These are phyloP conservation scores for Dactylis glomerata DNA, from an alignment of 176 grass and related monocot species.

Conservation along the genomic window DNA sequence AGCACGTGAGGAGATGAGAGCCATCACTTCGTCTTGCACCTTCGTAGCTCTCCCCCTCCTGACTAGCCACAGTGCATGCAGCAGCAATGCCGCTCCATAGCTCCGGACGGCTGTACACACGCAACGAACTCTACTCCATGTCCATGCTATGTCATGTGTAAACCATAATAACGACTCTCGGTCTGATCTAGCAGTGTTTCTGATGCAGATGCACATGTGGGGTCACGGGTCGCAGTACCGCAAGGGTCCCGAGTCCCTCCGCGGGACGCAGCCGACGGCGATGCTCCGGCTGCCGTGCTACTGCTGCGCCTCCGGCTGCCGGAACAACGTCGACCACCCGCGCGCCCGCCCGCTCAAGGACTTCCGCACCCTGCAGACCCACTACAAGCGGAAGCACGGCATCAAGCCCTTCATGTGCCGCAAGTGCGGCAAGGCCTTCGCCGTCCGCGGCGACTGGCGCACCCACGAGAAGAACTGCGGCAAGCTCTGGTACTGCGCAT, in stretches of 20 bases:
- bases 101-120: background rate
- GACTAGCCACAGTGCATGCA: slow-evolving; percentile 14
- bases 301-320: slow-evolving; percentile 82
- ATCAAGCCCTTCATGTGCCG: slow-evolving; percentile 99
- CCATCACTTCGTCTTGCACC: slow-evolving; percentile 37
- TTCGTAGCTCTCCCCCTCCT: slow-evolving; percentile 5
- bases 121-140: slow-evolving; percentile 4
- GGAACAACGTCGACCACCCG: slow-evolving; percentile 86
- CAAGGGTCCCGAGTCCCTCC: slow-evolving; percentile 72
- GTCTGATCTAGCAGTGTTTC: background rate
- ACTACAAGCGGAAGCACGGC: slow-evolving; percentile 89
- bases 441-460: slow-evolving; percentile 89
- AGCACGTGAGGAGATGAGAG: slow-evolving; percentile 36
- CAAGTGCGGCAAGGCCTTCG: slow-evolving; percentile 92
- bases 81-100: background rate
- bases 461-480: slow-evolving; percentile 97
- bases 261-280: slow-evolving; percentile 77
- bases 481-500: slow-evolving; percentile 93
- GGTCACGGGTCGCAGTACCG: slow-evolving; percentile 85
- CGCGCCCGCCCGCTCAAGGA: slow-evolving; percentile 76
- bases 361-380: slow-evolving; percentile 85
- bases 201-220: slow-evolving; percentile 85
- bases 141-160: background rate
- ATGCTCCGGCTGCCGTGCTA: slow-evolving; percentile 89
- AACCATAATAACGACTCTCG: background rate